Percentiles rank a stretch among this genome's conserved stretches.
Conservation (phyloP, 2,329 filamentous ascomycete species). For the Arachnopeziza araneosa region DNA sequence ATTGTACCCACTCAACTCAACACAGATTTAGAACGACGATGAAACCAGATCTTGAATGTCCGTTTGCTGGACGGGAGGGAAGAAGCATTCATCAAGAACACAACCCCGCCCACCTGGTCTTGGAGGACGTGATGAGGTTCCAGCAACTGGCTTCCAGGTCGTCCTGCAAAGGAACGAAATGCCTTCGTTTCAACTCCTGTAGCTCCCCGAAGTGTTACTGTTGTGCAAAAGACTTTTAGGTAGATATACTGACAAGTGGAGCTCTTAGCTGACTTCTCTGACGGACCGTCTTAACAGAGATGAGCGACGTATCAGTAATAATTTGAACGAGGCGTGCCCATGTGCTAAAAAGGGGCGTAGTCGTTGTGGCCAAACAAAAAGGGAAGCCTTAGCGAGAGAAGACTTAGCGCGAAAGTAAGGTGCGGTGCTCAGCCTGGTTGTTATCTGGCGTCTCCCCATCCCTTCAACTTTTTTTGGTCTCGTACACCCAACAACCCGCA, state of each 20-base stretch:
- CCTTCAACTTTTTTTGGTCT: not conserved
- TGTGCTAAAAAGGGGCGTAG: not conserved
- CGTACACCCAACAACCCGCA: not conserved
- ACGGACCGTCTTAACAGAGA: not conserved
- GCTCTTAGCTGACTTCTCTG: not conserved
- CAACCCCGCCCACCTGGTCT: not conserved
- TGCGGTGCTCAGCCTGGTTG: not conserved
- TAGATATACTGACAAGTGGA: not conserved
- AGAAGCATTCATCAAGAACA: slow-evolving; percentile 5
- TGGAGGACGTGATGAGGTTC: not conserved
- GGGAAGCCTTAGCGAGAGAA: not conserved
- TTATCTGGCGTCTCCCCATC: not conserved
- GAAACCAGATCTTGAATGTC: slow-evolving; percentile 13
- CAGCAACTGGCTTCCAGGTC: not conserved
- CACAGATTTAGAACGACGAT: slow-evolving; percentile 11
- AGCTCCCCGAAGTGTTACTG: not conserved
- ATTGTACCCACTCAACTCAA: not conserved
- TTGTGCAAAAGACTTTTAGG: not conserved
- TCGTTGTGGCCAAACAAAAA: not conserved
- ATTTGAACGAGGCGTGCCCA: not conserved
- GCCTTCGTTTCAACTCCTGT: not conserved
- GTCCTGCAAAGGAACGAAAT: not conserved
- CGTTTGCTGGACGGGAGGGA: not conserved
- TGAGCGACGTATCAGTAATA: not conserved
- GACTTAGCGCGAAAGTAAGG: no score